Conservation (phyloP, 73 alveolate genomes). For the Blepharisma japonicum region DNA sequence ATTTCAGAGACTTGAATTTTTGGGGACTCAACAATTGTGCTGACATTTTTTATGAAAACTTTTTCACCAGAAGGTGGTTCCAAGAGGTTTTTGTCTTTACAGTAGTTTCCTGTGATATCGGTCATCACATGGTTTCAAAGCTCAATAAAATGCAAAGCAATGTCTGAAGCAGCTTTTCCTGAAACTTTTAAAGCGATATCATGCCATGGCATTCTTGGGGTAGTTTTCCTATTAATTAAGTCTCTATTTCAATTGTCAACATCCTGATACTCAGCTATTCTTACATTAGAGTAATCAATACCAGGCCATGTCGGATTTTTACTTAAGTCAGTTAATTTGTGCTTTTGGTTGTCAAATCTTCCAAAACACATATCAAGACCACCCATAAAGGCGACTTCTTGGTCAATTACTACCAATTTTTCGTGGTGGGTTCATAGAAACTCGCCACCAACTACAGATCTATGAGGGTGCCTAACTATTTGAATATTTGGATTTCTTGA, state of each 20-base stretch:
- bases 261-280: slow-evolving; percentile 69
- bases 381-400: slow-evolving; percentile 86
- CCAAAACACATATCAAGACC: slow-evolving; percentile 97
- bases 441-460: slow-evolving; percentile 46
- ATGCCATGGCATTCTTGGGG: slow-evolving; percentile 94
- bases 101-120: slow-evolving; percentile 58
- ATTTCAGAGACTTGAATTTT: not conserved
- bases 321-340: slow-evolving; percentile 70
- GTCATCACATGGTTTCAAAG: slow-evolving; percentile 91
- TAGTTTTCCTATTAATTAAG: slow-evolving; percentile 63
- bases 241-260: slow-evolving; percentile 60
- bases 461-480: slow-evolving; percentile 84
- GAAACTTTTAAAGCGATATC: slow-evolving; percentile 76
- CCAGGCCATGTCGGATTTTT: slow-evolving; percentile 58
- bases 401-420: slow-evolving; percentile 88
- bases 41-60: too few relatives aligned
- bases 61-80: not conserved
- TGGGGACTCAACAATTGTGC: too few relatives aligned
- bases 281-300: slow-evolving; percentile 67
- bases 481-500: slow-evolving; percentile 77
- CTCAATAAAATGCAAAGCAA: slow-evolving; percentile 90
- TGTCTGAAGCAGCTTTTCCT: slow-evolving; percentile 92
- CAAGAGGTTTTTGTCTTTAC: slow-evolving; percentile 23
- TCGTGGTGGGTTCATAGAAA: slow-evolving; percentile 95
- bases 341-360: slow-evolving; percentile 82